A percentile compares a stretch with the other conserved stretches of the same genome.
Conservation (phyloP, 768 basidiomycete species). For the Naganishia friedmannii region DNA sequence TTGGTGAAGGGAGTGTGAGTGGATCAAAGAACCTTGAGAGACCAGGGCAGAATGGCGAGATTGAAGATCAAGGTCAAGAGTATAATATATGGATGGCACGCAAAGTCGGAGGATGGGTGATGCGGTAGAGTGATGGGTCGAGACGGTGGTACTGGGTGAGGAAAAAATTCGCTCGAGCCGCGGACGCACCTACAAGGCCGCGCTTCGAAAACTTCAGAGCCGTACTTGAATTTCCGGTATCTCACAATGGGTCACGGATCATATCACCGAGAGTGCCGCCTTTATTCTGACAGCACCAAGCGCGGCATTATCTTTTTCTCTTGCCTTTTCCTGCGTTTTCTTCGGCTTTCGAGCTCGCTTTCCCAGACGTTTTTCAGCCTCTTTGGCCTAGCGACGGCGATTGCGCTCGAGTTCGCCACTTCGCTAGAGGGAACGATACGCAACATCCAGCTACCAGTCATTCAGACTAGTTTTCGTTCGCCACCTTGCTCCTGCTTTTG, state of each 20-base stretch:
- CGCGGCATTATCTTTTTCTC: slow-evolving; percentile 8
- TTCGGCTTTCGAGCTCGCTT: not conserved
- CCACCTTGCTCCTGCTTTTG: too few relatives aligned
- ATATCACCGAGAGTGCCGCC: not conserved
- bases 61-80: not conserved
- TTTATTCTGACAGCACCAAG: not conserved
- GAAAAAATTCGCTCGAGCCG: slow-evolving; percentile 2
- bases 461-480: too few relatives aligned
- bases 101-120: not conserved
- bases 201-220: not conserved
- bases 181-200: not conserved
- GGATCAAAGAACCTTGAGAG: not conserved
- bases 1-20: slow-evolving; percentile 19
- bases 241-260: not conserved
- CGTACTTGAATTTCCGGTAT: slow-evolving; percentile 2
- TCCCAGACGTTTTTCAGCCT: too few relatives aligned
- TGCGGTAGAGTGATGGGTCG: not conserved
- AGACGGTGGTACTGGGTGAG: not conserved
- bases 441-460: too few relatives aligned
- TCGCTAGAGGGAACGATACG: not conserved
- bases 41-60: not conserved
- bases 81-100: slow-evolving; percentile 14
- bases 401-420: not conserved
- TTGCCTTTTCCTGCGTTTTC: not conserved
- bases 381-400: too few relatives aligned